Conservation (phyloP, 164 flowering plant genomes). For the Nymphaea colorata region DNA sequence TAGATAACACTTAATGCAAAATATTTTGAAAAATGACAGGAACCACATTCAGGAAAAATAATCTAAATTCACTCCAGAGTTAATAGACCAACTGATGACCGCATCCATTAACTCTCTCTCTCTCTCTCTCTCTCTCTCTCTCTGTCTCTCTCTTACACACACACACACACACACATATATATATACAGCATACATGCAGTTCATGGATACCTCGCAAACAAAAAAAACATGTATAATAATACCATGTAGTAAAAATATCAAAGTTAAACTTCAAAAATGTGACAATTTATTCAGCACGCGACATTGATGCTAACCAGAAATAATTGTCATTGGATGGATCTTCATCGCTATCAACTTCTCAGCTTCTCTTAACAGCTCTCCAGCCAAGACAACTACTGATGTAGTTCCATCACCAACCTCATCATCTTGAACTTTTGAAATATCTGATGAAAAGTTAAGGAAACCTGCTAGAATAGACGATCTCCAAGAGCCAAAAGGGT, state of each 20-base stretch:
- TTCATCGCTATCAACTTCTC: constrained; percentile 78
- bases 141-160: no score
- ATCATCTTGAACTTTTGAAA: constrained; percentile 98
- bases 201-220: background rate
- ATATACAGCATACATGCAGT: background rate
- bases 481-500: no score
- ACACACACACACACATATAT: no score
- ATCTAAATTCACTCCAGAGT: no score
- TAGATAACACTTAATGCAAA: no score
- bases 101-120: no score
- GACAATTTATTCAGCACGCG: background rate
- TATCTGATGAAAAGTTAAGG: constrained; percentile 29
- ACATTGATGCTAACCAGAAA: constrained; percentile 41
- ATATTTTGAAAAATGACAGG: no score
- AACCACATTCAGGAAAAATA: no score
- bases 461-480: background rate
- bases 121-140: no score
- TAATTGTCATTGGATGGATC: constrained; percentile 98
- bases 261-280: background rate
- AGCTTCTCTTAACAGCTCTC: constrained; percentile 91
- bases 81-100: no score
- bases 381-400: constrained; percentile 96
- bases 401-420: constrained; percentile 99
- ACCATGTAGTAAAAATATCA: background rate
- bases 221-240: background rate